Evolutionary conservation across 2,329 filamentous ascomycete genomes (phyloP), one percentile per base, ranked within the genome.

Genomic region (Cladosporium austrohemisphaericum): DNA sequence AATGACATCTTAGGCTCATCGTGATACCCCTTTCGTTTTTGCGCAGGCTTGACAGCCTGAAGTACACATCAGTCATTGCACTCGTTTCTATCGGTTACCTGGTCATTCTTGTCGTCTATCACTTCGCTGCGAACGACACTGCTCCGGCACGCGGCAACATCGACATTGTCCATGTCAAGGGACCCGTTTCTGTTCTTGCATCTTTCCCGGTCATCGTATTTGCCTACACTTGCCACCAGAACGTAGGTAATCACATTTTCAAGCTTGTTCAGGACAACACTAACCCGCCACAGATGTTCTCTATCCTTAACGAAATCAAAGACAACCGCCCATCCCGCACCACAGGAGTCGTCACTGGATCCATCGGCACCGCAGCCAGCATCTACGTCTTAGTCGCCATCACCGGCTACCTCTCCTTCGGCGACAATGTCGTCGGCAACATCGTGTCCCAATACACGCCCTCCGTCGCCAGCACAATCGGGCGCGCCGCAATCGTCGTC

Each of bases 151-250:
- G 88, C 46, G 85, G 88, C 10, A 79, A 84, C 8, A 81, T 98
- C 52, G 81, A 86, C 41, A 72, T 89, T 23, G 76, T 96, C 55
- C 73, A 80, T 54, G 95, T 89, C 85, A 85, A 83, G 35, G 88
- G 92, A 6, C 77, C 88, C 3, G 76, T 95, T 8, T 80, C 86
- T 28, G 84, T 86, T 5, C 75, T 98, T 46, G 89, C 88, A 59
- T 91, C 87, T 55, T 81, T 98, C 56, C 93, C 93, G 0, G 90
- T 98, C 46, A 91, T 97, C 50, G 88, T 98, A 2, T 98, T 98
- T 75, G 93, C 92, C n/a, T 98, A 97, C 67, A 98, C 93, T 1
- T 98, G 93, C 67, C 93, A 98, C 69, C 93, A 98, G 64, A 98
- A 98, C 66, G 88, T 93, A 72, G 57, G 81, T 64, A 10, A 6